These are phyloP conservation scores for Nigrograna mackinnonii DNA, from an alignment of 2,329 filamentous ascomycete genomes.

Conservation along the genomic window DNA sequence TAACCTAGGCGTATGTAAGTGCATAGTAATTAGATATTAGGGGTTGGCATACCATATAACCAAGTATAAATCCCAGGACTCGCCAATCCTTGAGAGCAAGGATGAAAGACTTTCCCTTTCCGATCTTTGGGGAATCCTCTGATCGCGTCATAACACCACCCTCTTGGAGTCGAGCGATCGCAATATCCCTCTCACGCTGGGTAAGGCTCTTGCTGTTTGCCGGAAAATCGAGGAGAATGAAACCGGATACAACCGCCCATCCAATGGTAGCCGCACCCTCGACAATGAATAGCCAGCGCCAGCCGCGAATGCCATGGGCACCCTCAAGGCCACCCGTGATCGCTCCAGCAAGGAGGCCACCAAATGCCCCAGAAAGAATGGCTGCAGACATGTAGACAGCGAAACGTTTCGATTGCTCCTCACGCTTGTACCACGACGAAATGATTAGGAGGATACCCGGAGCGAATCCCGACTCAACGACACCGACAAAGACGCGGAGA, in stretches of 20 bases:
- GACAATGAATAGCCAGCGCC: constrained; percentile 57
- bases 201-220: constrained; percentile 49
- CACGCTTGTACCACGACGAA: constrained; percentile 63
- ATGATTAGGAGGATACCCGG: constrained; percentile 60
- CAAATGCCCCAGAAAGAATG: constrained; percentile 59
- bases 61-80: constrained; percentile 53
- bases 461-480: constrained; percentile 60
- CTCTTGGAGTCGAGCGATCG: constrained; percentile 49
- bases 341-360: constrained; percentile 54
- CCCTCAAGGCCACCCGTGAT: constrained; percentile 53
- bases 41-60: constrained; percentile 49
- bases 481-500: constrained; percentile 58
- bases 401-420: constrained; percentile 61
- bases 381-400: constrained; percentile 63
- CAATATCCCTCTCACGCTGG: constrained; percentile 46
- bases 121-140: constrained; percentile 32
- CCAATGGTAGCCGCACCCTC: constrained; percentile 50
- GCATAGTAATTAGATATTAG: constrained; percentile 11
- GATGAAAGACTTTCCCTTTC: constrained; percentile 42
- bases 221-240: constrained; percentile 56
- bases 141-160: constrained; percentile 44
- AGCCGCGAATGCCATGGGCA: constrained; percentile 50
- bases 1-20: constrained; percentile 30
- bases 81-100: constrained; percentile 49
- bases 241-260: constrained; percentile 46